A percentile compares a stretch with the other conserved stretches of the same genome.
Conservation (phyloP, 441 rosid genomes). For the Sinapis alba region DNA sequence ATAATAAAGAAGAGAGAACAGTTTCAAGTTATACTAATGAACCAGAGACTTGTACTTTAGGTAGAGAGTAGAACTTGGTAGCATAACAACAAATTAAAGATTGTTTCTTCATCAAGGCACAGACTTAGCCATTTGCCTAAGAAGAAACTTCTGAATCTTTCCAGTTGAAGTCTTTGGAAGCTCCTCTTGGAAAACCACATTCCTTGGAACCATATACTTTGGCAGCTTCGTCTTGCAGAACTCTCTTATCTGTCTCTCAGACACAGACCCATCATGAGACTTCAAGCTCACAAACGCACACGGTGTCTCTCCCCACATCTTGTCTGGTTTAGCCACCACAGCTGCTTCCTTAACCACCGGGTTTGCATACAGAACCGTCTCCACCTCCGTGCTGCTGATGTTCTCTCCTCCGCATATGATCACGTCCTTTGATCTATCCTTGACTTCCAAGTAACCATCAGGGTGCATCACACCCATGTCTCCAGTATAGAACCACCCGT, state of each 20-base stretch:
- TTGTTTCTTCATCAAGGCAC: slow-evolving; percentile 33
- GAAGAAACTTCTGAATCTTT: slow-evolving; percentile 55
- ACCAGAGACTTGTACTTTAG: slow-evolving; percentile 20
- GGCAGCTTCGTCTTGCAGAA: slow-evolving; percentile 47
- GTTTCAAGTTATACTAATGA: slow-evolving; percentile 34
- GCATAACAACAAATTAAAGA: neutral
- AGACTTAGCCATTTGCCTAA: slow-evolving; percentile 48
- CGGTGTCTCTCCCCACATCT: slow-evolving; percentile 59
- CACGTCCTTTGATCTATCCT: slow-evolving; percentile 64
- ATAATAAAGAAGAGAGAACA: neutral
- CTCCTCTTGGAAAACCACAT: slow-evolving; percentile 48
- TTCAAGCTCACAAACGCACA: slow-evolving; percentile 62
- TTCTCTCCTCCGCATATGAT: slow-evolving; percentile 64
- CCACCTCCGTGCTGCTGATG: slow-evolving; percentile 53
- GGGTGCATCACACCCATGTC: slow-evolving; percentile 55
- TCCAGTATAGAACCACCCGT: slow-evolving; percentile 53
- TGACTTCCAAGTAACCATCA: slow-evolving; percentile 58
- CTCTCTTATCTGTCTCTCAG: slow-evolving; percentile 50
- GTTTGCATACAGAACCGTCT: slow-evolving; percentile 50
- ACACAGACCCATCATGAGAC: slow-evolving; percentile 24
- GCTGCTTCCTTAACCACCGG: slow-evolving; percentile 57
- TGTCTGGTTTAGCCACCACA: slow-evolving; percentile 58
- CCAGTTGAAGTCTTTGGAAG: slow-evolving; percentile 68
- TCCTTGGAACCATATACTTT: slow-evolving; percentile 52
- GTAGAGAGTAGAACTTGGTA: neutral